Conservation (phyloP, 2,329 filamentous ascomycete species). For the Pseudogymnoascus sp. region DNA sequence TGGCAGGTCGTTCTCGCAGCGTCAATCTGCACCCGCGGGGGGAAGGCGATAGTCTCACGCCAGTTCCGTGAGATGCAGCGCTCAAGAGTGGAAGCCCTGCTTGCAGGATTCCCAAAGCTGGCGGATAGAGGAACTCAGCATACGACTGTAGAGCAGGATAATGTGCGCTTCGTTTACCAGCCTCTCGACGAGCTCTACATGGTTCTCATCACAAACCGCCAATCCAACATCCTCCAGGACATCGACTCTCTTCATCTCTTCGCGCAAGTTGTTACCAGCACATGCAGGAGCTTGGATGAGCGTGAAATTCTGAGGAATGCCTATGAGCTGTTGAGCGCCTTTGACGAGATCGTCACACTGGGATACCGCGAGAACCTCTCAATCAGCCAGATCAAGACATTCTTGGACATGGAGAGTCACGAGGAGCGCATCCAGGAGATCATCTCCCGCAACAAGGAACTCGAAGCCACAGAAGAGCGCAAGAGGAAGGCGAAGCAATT, state of each 20-base stretch:
- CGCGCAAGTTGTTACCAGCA: constrained; percentile 91
- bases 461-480: constrained; percentile 74
- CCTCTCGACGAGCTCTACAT: constrained; percentile 99
- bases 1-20: constrained; percentile 89
- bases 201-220: constrained; percentile 97
- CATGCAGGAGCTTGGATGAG: constrained; percentile 94
- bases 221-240: constrained; percentile 98
- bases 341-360: constrained; percentile 92
- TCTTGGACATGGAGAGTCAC: constrained; percentile 98
- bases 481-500: constrained; percentile 98
- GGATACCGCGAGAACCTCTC: constrained; percentile 96
- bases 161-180: constrained; percentile 98
- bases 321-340: constrained; percentile 91
- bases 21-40: constrained; percentile 96
- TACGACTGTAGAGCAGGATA: constrained; percentile 97
- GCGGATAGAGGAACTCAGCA: constrained; percentile 94
- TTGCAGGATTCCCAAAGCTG: constrained; percentile 95
- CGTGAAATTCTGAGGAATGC: constrained; percentile 91
- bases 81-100: constrained; percentile 89
- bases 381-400: constrained; percentile 96
- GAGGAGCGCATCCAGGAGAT: constrained; percentile 99
- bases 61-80: constrained; percentile 97
- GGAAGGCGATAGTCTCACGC: constrained; percentile 94
- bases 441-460: constrained; percentile 94
- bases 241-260: constrained; percentile 98